Percentiles rank a stretch among this genome's conserved stretches.
Evolutionary conservation across 768 basidiomycete genomes (phyloP).

Genomic region (Phanerodontia chrysosporium): DNA sequence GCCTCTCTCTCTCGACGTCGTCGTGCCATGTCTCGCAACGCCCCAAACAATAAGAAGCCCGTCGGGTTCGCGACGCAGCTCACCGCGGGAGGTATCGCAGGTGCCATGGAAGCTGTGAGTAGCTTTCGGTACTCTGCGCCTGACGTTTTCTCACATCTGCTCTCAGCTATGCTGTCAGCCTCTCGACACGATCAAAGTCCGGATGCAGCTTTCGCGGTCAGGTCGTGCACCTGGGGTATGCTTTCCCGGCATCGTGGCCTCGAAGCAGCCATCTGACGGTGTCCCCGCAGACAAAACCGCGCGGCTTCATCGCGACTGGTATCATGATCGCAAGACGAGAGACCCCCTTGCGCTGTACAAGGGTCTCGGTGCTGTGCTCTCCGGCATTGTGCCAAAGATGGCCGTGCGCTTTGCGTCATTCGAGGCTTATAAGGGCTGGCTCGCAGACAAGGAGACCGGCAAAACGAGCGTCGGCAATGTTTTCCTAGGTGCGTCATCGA

Average conservation of each 20-base stretch:
- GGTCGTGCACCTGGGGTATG: conserved; percentile 78
- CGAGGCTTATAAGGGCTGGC: conserved; percentile 85
- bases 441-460: conserved; percentile 74
- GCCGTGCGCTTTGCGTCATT: conserved; percentile 98
- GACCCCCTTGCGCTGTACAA: conserved; percentile 97
- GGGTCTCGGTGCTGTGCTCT: conserved; percentile 92
- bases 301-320: conserved; percentile 92
- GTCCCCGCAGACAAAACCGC: conserved; percentile 69
- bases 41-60: conserved; percentile 54
- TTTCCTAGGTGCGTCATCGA: conserved; percentile 71
- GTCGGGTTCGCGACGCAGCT: conserved; percentile 87
- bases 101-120: conserved; percentile 87
- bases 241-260: conserved; percentile 22
- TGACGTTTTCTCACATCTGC: neutral
- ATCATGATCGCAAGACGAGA: conserved; percentile 83
- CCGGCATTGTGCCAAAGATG: conserved; percentile 99
- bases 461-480: conserved; percentile 75
- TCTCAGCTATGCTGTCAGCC: conserved; percentile 79
- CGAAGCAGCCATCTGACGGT: no score
- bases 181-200: conserved; percentile 98
- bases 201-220: conserved; percentile 96
- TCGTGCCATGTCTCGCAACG: conserved; percentile 17
- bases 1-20: neutral
- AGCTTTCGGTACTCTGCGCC: no score
- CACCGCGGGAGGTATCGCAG: conserved; percentile 91